Conservation (phyloP, 2,329 filamentous ascomycete genomes). For the Biscogniauxia marginata region DNA sequence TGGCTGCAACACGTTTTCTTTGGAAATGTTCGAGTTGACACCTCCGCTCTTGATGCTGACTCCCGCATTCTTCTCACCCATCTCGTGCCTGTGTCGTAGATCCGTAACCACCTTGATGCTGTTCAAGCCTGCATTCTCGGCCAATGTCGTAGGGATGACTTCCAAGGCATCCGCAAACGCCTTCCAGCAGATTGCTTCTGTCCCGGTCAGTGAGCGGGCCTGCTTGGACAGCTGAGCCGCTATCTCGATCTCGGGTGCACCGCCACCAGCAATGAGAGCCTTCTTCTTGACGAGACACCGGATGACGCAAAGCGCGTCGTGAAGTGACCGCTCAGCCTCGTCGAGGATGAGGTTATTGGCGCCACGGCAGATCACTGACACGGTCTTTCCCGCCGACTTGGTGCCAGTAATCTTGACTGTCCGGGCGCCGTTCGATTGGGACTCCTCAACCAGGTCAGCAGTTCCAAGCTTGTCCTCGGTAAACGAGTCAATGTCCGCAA, state of each 20-base stretch:
- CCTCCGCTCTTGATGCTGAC: conserved; percentile 98
- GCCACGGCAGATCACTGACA: conserved; percentile 91
- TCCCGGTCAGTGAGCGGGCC: conserved; percentile 80
- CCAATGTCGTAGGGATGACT: conserved; percentile 92
- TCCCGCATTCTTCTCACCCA: conserved; percentile 92
- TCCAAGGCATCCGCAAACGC: conserved; percentile 97
- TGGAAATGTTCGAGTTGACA: conserved; percentile 93
- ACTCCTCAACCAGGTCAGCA: conserved; percentile 91
- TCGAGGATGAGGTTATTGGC: conserved; percentile 94
- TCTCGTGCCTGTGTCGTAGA: conserved; percentile 87
- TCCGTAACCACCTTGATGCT: conserved; percentile 99
- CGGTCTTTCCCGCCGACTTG: conserved; percentile 79
- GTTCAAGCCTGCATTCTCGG: conserved; percentile 96
- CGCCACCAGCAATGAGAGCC: conserved; percentile 95
- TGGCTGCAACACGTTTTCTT: conserved; percentile 95
- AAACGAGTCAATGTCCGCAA: conserved; percentile 97
- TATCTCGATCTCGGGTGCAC: conserved; percentile 95
- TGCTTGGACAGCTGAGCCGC: conserved; percentile 81
- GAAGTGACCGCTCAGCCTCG: conserved; percentile 92
- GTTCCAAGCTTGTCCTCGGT: conserved; percentile 96
- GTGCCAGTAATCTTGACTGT: conserved; percentile 96
- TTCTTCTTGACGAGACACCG: conserved; percentile 99
- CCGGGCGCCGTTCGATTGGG: conserved; percentile 80
- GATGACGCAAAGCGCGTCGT: conserved; percentile 97
- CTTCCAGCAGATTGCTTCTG: conserved; percentile 98